Base-by-base conservation (phyloP, 108 stramenopile genomes). In the Fistulifera solaris region DNA sequence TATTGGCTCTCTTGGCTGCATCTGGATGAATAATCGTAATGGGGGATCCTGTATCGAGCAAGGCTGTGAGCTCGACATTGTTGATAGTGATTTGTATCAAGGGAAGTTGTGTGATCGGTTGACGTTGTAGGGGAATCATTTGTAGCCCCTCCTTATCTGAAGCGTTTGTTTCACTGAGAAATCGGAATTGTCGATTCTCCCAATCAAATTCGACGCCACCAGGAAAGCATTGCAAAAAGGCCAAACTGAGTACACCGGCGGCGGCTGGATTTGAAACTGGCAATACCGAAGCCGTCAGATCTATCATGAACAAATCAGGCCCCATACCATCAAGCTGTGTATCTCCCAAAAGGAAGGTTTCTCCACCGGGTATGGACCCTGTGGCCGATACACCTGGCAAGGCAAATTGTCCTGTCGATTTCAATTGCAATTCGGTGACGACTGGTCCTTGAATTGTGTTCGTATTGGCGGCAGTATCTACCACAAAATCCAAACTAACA, bases 31-130 rank as follows among this genome's bases (percentile, higher is more conserved):
- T 50, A 0, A 87, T 80, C n/a, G 86, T 83, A 26, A 83, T 71
- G 0, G 86, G 86, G 0, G 75, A 79, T 43, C 86, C 86, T 4
- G 86, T 87, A 55, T 87, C 86, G 39, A 87, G 70, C 28, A 87
- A 64, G n/a, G 86, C 86, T 14, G 79, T 75, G 22, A 87, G 71
- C 40, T 72, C 57, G 0, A 69, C 53, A 28, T 75, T 75, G 61
- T 83, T 83, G 40, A 87, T 63, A 12, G 52, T 55, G 1, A 83
- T 25, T 43, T 44, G 67, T 25, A 87, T 66, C 10, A 73, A 63
- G 0, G 81, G 81, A 15, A 83, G 40, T 53, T 67, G 67, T 5
- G 80, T 76, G 15, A 73, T 61, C 23, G 79, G 69, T 15, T 83
- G 46, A 2, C 57, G 61, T 17, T 72, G 54, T 25, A 83, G 68